Evolutionary conservation across 306 rosid species (phyloP), one percentile per base, ranked within the genome.

Genomic region (Casuarina glauca): DNA sequence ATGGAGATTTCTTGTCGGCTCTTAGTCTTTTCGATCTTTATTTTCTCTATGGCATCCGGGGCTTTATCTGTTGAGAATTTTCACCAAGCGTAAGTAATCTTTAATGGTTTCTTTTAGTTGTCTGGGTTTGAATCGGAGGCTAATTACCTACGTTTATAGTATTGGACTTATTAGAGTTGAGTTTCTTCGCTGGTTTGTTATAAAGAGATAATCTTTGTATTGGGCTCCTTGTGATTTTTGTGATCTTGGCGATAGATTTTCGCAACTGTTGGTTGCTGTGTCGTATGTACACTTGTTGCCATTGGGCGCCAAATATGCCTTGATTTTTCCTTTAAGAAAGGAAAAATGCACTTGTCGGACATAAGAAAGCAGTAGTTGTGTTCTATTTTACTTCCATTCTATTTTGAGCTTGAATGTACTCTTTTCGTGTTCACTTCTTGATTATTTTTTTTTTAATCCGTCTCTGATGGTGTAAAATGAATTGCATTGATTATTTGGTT

Each of bases 31-130:
- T 74, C 85, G 66, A 43, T 83, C 49, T 58, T 61, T 73, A 70
- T 86, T 63, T 88, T 50, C 77, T 66, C 87, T 64, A 80, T 78
- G 55, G 85, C 88, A 50, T 80, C 87, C 74, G 78, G 87, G 76
- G 82, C 90, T 17, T 72, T 78, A 70, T 80, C 89, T 63, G 82
- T 89, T 64, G 87, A 85, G 55, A 76, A 86, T 79, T 88, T 85
- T 58, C 91, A 79, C 80, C 96, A 88, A 78, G 86, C 97, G 98
- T 94, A 68, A 90, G 95, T 90, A n/a, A 53, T 72, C 62, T 69
- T 66, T 6, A 50, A 35, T 36, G 57, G 19, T 62, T 79, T 66
- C 10, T 76, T 41, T 35, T 19, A 2, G 49, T 48, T 78, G 5
- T 79, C 68, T 67, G 38, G 73, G 49, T 79, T 73, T 70, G 46